phyloP scores from a whole-genome alignment of 2,329 filamentous ascomycete species.

The Colletotrichum siamense region DNA sequence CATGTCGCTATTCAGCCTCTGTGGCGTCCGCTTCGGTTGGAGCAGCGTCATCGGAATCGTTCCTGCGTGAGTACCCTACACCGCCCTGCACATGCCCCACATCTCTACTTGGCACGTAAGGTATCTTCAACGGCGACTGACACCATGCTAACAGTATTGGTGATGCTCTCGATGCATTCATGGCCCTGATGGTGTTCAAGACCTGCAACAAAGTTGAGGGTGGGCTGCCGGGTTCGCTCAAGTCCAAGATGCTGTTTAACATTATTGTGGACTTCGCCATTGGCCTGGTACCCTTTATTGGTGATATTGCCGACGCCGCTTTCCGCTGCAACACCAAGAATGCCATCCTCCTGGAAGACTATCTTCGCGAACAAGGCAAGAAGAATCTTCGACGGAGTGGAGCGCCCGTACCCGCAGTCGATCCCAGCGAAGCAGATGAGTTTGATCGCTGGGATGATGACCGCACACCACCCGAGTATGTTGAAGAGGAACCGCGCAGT shows the following conservation, averaged over 20 bases:
- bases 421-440: conserved; percentile 58
- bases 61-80: conserved; percentile 69
- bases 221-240: conserved; percentile 68
- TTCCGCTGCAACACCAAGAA: conserved; percentile 82
- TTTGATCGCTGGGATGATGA: conserved; percentile 45
- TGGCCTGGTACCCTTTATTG: conserved; percentile 76
- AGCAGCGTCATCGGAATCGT: conserved; percentile 83
- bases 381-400: conserved; percentile 56
- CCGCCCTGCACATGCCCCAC: neutral
- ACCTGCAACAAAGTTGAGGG: conserved; percentile 78
- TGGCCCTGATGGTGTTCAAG: conserved; percentile 78
- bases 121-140: neutral
- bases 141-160: conserved; percentile 60
- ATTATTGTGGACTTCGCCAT: conserved; percentile 76
- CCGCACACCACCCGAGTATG: conserved; percentile 13
- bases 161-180: conserved; percentile 74
- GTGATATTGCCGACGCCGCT: conserved; percentile 76
- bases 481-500: conserved; percentile 11
- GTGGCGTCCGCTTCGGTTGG: conserved; percentile 89
- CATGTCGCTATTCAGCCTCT: conserved; percentile 80
- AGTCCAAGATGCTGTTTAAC: conserved; percentile 80
- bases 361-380: conserved; percentile 72
- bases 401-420: conserved; percentile 49
- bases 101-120: neutral
- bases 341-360: conserved; percentile 70